Conservation (phyloP, 352 stramenopile species). For the Globisporangium yorkense region DNA sequence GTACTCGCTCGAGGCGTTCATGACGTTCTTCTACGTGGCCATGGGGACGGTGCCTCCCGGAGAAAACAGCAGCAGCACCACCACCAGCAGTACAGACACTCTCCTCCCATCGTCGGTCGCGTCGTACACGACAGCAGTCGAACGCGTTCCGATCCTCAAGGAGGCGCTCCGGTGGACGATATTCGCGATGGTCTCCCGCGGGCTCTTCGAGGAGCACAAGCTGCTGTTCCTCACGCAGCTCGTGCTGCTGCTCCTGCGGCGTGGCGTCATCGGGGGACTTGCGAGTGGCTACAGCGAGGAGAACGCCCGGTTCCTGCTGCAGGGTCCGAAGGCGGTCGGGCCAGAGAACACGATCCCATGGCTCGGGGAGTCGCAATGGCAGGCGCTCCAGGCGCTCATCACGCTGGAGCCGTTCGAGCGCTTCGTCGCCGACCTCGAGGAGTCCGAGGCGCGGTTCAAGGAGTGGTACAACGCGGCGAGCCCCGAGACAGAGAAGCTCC, state of each 20-base stretch:
- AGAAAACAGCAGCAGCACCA: background rate
- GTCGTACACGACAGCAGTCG: constrained; percentile 31
- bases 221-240: constrained; percentile 88
- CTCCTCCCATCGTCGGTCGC: constrained; percentile 13
- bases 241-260: constrained; percentile 75
- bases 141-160: constrained; percentile 59
- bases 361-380: constrained; percentile 84
- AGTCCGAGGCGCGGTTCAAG: constrained; percentile 85
- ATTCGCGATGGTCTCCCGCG: constrained; percentile 86
- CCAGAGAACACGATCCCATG: constrained; percentile 78
- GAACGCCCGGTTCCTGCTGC: constrained; percentile 72
- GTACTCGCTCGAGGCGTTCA: constrained; percentile 90
- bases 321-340: constrained; percentile 53
- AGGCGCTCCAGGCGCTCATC: constrained; percentile 71
- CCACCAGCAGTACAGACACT: constrained; percentile 7
- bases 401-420: constrained; percentile 79
- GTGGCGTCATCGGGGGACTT: constrained; percentile 37
- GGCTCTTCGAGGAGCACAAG: constrained; percentile 91
- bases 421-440: constrained; percentile 83
- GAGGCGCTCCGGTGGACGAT: constrained; percentile 82
- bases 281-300: constrained; percentile 75
- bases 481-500: constrained; percentile 88
- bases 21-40: constrained; percentile 84
- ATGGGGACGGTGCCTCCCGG: constrained; percentile 48
- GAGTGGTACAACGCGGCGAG: constrained; percentile 89